These are phyloP conservation scores for Yamadazyma spencermartinsiae DNA, from an alignment of 1,139 yeast species.

Conservation along the genomic window DNA sequence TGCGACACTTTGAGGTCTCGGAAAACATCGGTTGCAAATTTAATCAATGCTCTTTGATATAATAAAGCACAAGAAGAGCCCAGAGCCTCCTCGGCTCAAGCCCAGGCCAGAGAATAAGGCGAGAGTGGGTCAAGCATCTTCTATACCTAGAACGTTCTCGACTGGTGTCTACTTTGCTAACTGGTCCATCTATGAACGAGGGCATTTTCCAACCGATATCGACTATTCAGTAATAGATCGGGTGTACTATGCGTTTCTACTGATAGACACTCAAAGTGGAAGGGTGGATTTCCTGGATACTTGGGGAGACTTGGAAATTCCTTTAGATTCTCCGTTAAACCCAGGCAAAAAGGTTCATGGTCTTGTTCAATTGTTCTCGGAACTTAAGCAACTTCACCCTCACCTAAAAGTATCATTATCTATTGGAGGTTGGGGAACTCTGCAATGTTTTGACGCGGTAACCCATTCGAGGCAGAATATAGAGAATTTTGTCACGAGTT, in stretches of 20 bases:
- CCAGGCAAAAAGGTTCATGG: constrained; percentile 38
- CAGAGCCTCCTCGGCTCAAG: not conserved
- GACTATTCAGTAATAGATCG: constrained; percentile 62
- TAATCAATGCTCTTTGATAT: not conserved
- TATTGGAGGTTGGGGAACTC: constrained; percentile 87
- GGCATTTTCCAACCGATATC: constrained; percentile 67
- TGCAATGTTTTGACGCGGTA: constrained; percentile 50
- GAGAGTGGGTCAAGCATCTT: not conserved
- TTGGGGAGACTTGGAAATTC: constrained; percentile 66
- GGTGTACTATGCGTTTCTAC: constrained; percentile 75
- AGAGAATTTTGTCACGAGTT: constrained; percentile 49
- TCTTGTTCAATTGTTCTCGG: constrained; percentile 54
- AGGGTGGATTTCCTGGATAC: constrained; percentile 54
- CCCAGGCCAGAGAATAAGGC: not conserved
- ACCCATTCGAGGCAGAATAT: constrained; percentile 38
- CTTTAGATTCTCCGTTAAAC: constrained; percentile 26
- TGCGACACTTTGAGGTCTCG: no score
- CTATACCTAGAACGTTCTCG: constrained; percentile 12
- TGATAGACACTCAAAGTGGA: constrained; percentile 57
- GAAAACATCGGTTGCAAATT: not conserved
- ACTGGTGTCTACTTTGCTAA: constrained; percentile 41
- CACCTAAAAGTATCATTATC: constrained; percentile 65
- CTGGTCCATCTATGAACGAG: constrained; percentile 74
- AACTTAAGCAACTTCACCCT: constrained; percentile 49
- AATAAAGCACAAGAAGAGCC: not conserved